Evolutionary conservation across 1,284 basidiomycete species (phyloP).

Genomic region (Trametes polyzona): DNA sequence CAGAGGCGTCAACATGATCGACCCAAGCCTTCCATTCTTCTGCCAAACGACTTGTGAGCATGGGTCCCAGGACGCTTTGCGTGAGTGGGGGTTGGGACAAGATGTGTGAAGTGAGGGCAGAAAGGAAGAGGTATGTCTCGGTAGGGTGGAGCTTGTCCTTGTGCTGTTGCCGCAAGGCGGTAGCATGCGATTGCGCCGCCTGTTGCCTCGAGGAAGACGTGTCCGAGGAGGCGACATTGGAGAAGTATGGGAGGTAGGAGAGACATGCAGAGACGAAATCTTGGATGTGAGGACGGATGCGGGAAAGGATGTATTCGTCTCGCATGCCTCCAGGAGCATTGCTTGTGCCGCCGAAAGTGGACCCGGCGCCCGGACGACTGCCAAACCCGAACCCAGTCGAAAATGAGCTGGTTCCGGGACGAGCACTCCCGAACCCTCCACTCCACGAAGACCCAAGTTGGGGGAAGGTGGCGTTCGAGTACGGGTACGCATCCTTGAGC

Average conservation of each 20-base stretch:
- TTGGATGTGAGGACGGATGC: conserved; percentile 71
- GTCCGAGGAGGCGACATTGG: conserved; percentile 46
- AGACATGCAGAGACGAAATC: conserved; percentile 76
- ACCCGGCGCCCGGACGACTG: conserved; percentile 32
- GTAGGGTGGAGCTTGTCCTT: conserved; percentile 68
- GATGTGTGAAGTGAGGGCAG: conserved; percentile 67
- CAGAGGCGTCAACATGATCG: conserved; percentile 63
- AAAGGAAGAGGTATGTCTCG: conserved; percentile 74
- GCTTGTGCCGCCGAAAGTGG: conserved; percentile 29
- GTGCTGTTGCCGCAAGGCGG: conserved; percentile 50
- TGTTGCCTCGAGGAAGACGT: conserved; percentile 30
- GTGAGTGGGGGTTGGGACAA: conserved; percentile 67
- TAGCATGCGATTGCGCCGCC: conserved; percentile 41
- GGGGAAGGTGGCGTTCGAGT: conserved; percentile 56
- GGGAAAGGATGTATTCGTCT: conserved; percentile 73
- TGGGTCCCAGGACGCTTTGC: conserved; percentile 57
- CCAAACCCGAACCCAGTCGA: conserved; percentile 56
- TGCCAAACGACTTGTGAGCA: conserved; percentile 61
- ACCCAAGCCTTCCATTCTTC: conserved; percentile 82
- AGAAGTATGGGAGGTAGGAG: conserved; percentile 84
- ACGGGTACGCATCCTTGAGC: conserved; percentile 79
- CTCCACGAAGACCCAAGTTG: conserved; percentile 36
- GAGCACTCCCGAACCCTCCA: conserved; percentile 26
- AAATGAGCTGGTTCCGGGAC: conserved; percentile 25
- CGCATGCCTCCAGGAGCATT: conserved; percentile 60